These are phyloP conservation scores for Podospora appendiculata DNA, from an alignment of 495 filamentous ascomycete genomes.

Conservation along the genomic window DNA sequence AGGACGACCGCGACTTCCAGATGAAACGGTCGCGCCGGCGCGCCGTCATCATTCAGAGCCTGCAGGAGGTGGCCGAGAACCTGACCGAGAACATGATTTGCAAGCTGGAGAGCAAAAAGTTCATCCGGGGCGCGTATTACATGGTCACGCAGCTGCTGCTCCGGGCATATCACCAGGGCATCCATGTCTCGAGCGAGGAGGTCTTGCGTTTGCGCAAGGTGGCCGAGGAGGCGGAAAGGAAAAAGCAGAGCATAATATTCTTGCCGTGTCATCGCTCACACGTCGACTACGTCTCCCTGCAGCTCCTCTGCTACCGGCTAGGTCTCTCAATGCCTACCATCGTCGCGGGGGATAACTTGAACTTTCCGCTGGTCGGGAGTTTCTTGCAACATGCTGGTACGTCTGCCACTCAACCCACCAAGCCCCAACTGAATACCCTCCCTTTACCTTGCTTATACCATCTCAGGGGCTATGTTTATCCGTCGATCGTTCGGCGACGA, in stretches of 20 bases:
- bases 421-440: background rate
- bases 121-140: slow-evolving; percentile 90
- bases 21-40: slow-evolving; percentile 54
- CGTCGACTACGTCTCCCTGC: slow-evolving; percentile 89
- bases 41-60: slow-evolving; percentile 45
- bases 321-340: slow-evolving; percentile 87
- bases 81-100: slow-evolving; percentile 95
- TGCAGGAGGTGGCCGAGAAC: slow-evolving; percentile 69
- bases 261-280: slow-evolving; percentile 90
- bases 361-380: slow-evolving; percentile 80
- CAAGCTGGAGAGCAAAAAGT: slow-evolving; percentile 93
- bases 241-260: slow-evolving; percentile 94
- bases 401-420: slow-evolving; percentile 6
- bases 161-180: slow-evolving; percentile 93
- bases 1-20: slow-evolving; percentile 43
- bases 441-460: background rate
- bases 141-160: slow-evolving; percentile 79
- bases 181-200: slow-evolving; percentile 93
- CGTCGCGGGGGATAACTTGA: slow-evolving; percentile 92
- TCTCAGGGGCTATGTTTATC: slow-evolving; percentile 86
- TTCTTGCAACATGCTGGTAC: slow-evolving; percentile 88
- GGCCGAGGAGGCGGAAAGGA: slow-evolving; percentile 69
- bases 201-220: slow-evolving; percentile 73
- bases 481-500: slow-evolving; percentile 88
- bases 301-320: slow-evolving; percentile 89